Conservation (phyloP, 352 stramenopile species). For the Halophytophthora polymorphica region DNA sequence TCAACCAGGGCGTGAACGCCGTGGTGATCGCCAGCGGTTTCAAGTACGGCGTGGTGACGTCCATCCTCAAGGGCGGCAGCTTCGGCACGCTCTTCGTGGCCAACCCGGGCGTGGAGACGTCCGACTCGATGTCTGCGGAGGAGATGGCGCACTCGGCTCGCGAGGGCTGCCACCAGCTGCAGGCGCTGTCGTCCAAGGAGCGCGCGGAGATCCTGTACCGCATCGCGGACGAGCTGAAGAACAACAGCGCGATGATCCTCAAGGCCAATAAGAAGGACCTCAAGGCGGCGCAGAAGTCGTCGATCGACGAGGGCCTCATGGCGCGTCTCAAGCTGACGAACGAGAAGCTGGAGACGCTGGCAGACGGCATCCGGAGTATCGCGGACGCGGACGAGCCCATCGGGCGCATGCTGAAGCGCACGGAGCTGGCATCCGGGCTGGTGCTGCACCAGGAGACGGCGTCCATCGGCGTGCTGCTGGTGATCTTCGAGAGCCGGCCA, state of each 20-base stretch:
- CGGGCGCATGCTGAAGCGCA: slow-evolving; percentile 70
- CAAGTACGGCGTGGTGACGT: slow-evolving; percentile 91
- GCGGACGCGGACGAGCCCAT: slow-evolving; percentile 77
- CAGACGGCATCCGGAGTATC: slow-evolving; percentile 93
- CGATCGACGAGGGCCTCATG: slow-evolving; percentile 63
- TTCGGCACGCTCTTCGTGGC: slow-evolving; percentile 84
- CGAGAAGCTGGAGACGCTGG: slow-evolving; percentile 93
- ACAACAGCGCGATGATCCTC: slow-evolving; percentile 83
- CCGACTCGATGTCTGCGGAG: slow-evolving; percentile 49
- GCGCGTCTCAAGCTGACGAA: slow-evolving; percentile 87
- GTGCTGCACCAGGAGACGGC: slow-evolving; percentile 92
- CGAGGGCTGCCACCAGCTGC: slow-evolving; percentile 84
- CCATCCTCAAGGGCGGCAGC: slow-evolving; percentile 82
- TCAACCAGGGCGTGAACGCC: slow-evolving; percentile 87
- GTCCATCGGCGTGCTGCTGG: slow-evolving; percentile 96
- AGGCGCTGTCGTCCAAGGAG: slow-evolving; percentile 83
- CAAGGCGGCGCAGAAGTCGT: slow-evolving; percentile 62
- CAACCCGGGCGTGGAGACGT: slow-evolving; percentile 43
- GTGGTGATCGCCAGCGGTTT: slow-evolving; percentile 93
- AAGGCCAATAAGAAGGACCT: slow-evolving; percentile 93
- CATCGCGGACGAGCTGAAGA: slow-evolving; percentile 86
- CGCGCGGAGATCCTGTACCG: slow-evolving; percentile 86
- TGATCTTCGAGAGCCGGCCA: slow-evolving; percentile 98
- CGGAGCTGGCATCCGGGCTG: slow-evolving; percentile 91
- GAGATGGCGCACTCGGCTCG: slow-evolving; percentile 84